These are phyloP conservation scores for Oropetium thomaeum DNA, from an alignment of 176 grass and related monocot genomes.

Conservation along the genomic window DNA sequence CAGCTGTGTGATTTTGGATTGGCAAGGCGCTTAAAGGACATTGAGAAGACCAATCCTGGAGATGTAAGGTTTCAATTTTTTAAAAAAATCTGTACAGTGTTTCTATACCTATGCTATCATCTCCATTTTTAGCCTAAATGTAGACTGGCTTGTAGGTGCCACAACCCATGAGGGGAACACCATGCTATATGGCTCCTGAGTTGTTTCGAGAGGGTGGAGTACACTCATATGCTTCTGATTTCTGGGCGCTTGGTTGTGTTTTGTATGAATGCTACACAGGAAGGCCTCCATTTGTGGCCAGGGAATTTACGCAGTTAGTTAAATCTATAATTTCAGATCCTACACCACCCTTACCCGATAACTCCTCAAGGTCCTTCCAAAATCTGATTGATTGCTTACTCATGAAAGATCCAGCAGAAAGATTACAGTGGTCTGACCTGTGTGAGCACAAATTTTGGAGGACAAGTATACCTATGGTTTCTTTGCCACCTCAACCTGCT, in stretches of 20 bases:
- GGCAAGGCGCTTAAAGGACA: slow-evolving; percentile 82
- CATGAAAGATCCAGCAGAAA: slow-evolving; percentile 94
- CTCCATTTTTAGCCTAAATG: slow-evolving; percentile 29
- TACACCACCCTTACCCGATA: slow-evolving; percentile 72
- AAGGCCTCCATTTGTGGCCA: slow-evolving; percentile 67
- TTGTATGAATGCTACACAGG: slow-evolving; percentile 94
- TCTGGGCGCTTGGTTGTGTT: slow-evolving; percentile 96
- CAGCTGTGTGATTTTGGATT: slow-evolving; percentile 98
- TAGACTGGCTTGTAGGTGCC: slow-evolving; percentile 43
- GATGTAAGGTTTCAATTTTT: slow-evolving; percentile 45
- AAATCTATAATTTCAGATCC: slow-evolving; percentile 92
- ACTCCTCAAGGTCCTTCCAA: slow-evolving; percentile 75
- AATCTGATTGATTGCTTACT: slow-evolving; percentile 82
- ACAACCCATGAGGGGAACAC: slow-evolving; percentile 84
- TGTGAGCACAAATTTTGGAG: slow-evolving; percentile 92
- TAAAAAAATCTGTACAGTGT: background rate
- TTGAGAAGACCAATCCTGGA: slow-evolving; percentile 56
- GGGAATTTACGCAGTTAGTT: slow-evolving; percentile 86
- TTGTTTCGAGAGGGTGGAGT: slow-evolving; percentile 87
- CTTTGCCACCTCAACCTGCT: slow-evolving; percentile 75
- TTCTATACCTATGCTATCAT: slow-evolving; percentile 24
- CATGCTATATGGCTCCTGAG: slow-evolving; percentile 99
- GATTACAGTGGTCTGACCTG: slow-evolving; percentile 92
- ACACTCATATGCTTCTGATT: slow-evolving; percentile 98
- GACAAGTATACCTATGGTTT: slow-evolving; percentile 48